Evolutionary conservation across 352 stramenopile species (phyloP).

Genomic region (Globisporangium carolinianum): DNA sequence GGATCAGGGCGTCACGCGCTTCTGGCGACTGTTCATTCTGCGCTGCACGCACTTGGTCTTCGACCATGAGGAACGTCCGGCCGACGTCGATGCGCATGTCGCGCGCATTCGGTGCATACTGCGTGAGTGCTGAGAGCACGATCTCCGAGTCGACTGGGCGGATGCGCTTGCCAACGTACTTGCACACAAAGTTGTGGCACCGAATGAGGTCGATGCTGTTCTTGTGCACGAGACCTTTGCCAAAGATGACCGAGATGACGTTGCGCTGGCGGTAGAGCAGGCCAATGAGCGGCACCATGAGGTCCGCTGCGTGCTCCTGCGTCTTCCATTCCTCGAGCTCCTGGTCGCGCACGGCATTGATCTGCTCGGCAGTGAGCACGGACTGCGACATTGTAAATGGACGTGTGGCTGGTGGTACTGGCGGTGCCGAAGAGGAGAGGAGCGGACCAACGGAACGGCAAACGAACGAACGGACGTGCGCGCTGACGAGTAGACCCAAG

Average conservation of each 20-base stretch:
- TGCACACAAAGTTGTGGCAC: constrained; percentile 77
- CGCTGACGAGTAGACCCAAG: constrained; percentile 3
- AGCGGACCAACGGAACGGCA: neutral
- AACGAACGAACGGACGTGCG: neutral
- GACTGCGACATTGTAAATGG: constrained; percentile 24
- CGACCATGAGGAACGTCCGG: constrained; percentile 63
- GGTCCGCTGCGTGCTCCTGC: constrained; percentile 74
- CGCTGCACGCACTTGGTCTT: constrained; percentile 45
- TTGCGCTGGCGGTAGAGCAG: constrained; percentile 80
- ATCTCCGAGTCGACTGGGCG: constrained; percentile 65
- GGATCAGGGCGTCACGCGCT: constrained; percentile 34
- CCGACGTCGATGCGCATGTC: constrained; percentile 78
- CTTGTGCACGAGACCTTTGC: constrained; percentile 81
- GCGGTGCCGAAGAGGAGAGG: neutral
- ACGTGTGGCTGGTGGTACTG: neutral
- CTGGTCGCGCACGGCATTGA: constrained; percentile 42
- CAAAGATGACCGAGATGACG: constrained; percentile 77
- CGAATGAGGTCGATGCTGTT: constrained; percentile 83
- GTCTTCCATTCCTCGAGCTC: constrained; percentile 75
- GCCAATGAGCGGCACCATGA: constrained; percentile 80
- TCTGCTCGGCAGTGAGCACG: constrained; percentile 32
- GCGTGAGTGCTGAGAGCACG: constrained; percentile 54
- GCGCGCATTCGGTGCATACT: constrained; percentile 46
- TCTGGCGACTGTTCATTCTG: constrained; percentile 26
- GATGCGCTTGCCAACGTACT: constrained; percentile 80